phyloP scores from a whole-genome alignment of 1,139 yeast genomes.

The Scheffersomyces quercinus region DNA sequence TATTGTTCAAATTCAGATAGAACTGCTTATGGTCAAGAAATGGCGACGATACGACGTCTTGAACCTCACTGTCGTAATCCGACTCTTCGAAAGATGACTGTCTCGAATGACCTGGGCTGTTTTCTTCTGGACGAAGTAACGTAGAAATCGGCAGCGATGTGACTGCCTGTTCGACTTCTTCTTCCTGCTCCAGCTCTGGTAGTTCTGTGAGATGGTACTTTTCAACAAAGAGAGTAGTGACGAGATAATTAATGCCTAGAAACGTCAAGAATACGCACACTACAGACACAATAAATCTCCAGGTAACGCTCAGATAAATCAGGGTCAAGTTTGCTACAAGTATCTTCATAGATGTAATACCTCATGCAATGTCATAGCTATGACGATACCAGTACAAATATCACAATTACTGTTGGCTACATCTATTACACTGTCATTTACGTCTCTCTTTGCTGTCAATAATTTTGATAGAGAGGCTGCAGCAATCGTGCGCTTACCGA shows the following conservation, averaged over 20 bases:
- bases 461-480: too few species aligned
- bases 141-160: background rate
- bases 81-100: background rate
- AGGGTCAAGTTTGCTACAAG: background rate
- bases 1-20: slow-evolving; percentile 40
- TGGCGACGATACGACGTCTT: slow-evolving; percentile 6
- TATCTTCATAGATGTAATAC: background rate
- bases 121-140: background rate
- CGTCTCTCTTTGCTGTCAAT: too few species aligned
- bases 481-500: too few species aligned
- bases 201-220: background rate
- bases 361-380: too few species aligned
- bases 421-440: too few species aligned
- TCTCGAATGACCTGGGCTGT: background rate
- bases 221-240: background rate
- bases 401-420: too few species aligned
- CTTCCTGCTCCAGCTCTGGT: too few species aligned
- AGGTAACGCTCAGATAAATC: background rate
- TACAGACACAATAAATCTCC: background rate
- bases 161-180: background rate
- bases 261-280: background rate
- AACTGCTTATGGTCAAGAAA: slow-evolving; percentile 24
- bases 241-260: background rate
- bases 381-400: too few species aligned
- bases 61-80: slow-evolving; percentile 7